Base-by-base conservation (phyloP, 306 rosid species). In the Hylodesmum podocarpum region DNA sequence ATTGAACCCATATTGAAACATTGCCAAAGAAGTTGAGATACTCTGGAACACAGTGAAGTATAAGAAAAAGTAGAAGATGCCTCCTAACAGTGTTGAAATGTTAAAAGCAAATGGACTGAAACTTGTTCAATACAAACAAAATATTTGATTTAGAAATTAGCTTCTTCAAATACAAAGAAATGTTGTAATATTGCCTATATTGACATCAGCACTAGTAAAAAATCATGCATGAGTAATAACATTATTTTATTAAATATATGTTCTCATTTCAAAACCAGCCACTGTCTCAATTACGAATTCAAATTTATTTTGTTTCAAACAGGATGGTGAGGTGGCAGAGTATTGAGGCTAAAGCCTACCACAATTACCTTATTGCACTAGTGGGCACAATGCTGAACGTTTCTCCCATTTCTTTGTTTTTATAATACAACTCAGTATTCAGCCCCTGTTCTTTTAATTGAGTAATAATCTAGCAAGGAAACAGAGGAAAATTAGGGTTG, bases 311-410 rank as follows among this genome's bases (percentile, higher is more conserved):
- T 18, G 46, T 19, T 59, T n/a, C 15, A 4, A 3, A 13, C 24
- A 10, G 22, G 25, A 14, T 34, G 18, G 68, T 11, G 65, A 41
- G 24, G 8, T 7, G 14, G 58, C 18, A 28, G 3, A 75, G 39
- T 27, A 59, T 41, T 72, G 44, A 34, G 8, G 34, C 58, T 77
- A 21, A 69, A 21, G 71, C 29, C 72, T 43, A 62, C 41, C 29
- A 70, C 55, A 41, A 58, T 73, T 85, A 94, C 98, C 95, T 94
- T 75, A 92, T 77, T 73, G 98, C 98, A 90, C 97, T 94, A 47
- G 97, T 92, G 66, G 98, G 98, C 66, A 92, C 97, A 80, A 94
- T 94, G 84, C 91, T 92, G 88, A 77, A 92, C 22, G 97, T 92
- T 72, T 94, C 98, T 76, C 97, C 96, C 96, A 92, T 92, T 86